These are phyloP conservation scores for Thoreauomyces humboldtii DNA, from an alignment of 192 early-diverging fungal genomes.

Conservation along the genomic window DNA sequence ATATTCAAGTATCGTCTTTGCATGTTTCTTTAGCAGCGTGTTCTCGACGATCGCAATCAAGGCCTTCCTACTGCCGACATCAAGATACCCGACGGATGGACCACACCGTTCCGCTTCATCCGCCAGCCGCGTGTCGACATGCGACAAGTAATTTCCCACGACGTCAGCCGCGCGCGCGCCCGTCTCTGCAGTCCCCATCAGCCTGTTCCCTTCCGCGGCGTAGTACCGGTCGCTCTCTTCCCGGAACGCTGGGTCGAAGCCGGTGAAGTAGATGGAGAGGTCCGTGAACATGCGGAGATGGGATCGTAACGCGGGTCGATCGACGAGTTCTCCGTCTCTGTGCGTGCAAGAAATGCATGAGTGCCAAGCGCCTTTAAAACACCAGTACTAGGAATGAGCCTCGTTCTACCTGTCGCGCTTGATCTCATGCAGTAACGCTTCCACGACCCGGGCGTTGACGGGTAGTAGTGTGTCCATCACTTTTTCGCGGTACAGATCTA, in stretches of 20 bases:
- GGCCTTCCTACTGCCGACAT: constrained; percentile 60
- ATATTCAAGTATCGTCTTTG: constrained; percentile 65
- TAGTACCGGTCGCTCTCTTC: constrained; percentile 72
- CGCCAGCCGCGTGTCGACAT: constrained; percentile 67
- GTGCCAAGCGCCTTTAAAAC: no score
- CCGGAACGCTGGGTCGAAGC: constrained; percentile 72
- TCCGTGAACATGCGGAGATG: constrained; percentile 77
- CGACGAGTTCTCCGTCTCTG: constrained; percentile 55
- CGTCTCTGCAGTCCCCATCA: constrained; percentile 47
- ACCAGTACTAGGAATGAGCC: not conserved
- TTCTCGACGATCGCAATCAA: constrained; percentile 62
- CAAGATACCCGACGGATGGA: constrained; percentile 63
- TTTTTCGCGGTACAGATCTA: constrained; percentile 73
- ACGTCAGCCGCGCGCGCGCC: not conserved
- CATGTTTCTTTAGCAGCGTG: constrained; percentile 70
- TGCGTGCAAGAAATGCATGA: no score
- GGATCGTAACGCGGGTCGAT: constrained; percentile 52
- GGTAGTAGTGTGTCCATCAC: constrained; percentile 38
- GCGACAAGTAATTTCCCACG: constrained; percentile 70
- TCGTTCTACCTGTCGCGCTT: constrained; percentile 55
- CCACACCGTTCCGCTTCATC: constrained; percentile 64
- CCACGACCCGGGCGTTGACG: constrained; percentile 23
- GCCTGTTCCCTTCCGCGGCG: constrained; percentile 60
- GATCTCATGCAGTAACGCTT: constrained; percentile 65
- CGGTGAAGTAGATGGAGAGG: constrained; percentile 65